phyloP scores from a whole-genome alignment of 805 yeast species.

The Yamadazyma ubonensis region DNA sequence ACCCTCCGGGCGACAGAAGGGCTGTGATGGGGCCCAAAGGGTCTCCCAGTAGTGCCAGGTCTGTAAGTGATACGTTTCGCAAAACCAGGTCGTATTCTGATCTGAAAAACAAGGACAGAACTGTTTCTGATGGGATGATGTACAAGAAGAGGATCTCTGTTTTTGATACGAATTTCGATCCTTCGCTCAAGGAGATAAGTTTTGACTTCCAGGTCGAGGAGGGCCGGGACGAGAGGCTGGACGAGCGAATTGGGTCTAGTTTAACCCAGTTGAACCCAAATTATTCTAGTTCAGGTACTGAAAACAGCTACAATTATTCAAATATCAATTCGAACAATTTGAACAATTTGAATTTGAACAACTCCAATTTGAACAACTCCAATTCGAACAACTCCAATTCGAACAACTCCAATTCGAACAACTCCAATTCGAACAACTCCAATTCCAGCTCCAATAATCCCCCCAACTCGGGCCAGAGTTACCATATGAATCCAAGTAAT shows the following conservation, averaged over 20 bases:
- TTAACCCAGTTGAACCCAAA: too few relatives aligned
- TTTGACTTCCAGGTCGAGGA: slow-evolving; percentile 5
- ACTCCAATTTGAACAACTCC: too few relatives aligned
- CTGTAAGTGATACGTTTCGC: slow-evolving; percentile 4
- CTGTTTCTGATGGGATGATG: slow-evolving; percentile 15
- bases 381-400: too few relatives aligned
- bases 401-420: neutral
- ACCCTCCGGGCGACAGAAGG: neutral
- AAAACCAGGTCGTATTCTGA: slow-evolving; percentile 2
- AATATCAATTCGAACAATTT: too few relatives aligned
- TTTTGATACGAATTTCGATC: slow-evolving; percentile 18
- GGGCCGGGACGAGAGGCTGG: too few relatives aligned
- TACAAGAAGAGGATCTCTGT: slow-evolving; percentile 13
- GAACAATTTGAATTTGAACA: too few relatives aligned
- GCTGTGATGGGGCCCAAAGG: neutral
- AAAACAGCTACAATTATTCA: too few relatives aligned
- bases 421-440: neutral
- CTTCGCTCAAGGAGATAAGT: slow-evolving; percentile 11
- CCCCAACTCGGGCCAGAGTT: neutral
- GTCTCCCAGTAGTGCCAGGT: neutral
- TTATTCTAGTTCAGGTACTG: too few relatives aligned
- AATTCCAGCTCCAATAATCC: neutral
- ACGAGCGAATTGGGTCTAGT: too few relatives aligned
- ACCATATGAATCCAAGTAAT: too few relatives aligned
- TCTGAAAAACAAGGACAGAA: slow-evolving; percentile 4